Evolutionary conservation across 306 rosid species (phyloP).

Genomic region (Inga laurina): DNA sequence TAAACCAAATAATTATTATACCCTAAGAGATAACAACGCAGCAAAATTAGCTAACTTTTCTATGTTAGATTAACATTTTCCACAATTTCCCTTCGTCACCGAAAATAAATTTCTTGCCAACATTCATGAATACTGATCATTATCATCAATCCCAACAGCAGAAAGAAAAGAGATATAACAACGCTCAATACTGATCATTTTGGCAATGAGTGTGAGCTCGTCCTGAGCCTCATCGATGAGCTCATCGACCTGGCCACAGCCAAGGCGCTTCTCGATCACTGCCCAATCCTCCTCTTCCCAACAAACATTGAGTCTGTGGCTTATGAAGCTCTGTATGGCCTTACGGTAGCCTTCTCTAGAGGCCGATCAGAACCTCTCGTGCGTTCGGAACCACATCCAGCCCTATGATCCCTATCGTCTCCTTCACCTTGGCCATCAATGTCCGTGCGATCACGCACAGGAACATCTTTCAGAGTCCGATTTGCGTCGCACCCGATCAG

Average conservation of each 20-base stretch:
- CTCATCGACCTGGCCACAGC: constrained; percentile 70
- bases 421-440: constrained; percentile 80
- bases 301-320: constrained; percentile 71
- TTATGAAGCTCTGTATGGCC: constrained; percentile 84
- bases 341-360: constrained; percentile 96
- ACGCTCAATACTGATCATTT: constrained; percentile 63
- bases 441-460: constrained; percentile 84
- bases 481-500: no score
- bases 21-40: neutral
- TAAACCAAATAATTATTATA: neutral
- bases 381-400: constrained; percentile 90
- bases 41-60: neutral
- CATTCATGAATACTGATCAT: neutral
- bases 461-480: neutral
- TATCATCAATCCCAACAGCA: neutral
- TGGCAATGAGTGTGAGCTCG: constrained; percentile 74
- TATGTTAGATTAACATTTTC: no score
- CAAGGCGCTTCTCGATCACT: constrained; percentile 60
- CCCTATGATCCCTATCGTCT: constrained; percentile 88
- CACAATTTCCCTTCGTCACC: no score
- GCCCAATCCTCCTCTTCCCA: constrained; percentile 86
- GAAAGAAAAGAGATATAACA: neutral
- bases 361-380: constrained; percentile 69
- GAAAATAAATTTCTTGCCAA: neutral
- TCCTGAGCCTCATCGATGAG: constrained; percentile 53